Conservation (phyloP, 2,329 filamentous ascomycete species). For the Exserohilum turcica region DNA sequence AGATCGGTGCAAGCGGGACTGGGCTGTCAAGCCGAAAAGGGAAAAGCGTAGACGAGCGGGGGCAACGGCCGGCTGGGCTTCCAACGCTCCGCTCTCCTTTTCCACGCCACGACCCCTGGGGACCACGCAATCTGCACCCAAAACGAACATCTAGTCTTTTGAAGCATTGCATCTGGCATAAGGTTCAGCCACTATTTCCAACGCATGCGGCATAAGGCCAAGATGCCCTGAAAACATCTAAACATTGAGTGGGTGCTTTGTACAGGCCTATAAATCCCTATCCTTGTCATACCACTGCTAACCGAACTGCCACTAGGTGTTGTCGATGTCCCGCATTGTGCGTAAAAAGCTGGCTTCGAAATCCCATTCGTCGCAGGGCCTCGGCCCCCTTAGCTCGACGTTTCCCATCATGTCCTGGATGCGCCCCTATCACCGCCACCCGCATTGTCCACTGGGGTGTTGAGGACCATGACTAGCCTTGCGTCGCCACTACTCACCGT, state of each 20-base stretch:
- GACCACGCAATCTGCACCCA: not conserved
- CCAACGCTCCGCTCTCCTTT: constrained; percentile 11
- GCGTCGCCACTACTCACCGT: constrained; percentile 26
- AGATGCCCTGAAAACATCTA: not conserved
- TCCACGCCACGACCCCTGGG: constrained; percentile 5
- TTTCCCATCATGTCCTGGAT: constrained; percentile 13
- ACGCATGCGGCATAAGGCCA: not conserved
- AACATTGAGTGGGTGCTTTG: not conserved
- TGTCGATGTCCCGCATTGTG: constrained; percentile 6
- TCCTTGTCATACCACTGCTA: constrained; percentile 36
- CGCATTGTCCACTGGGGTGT: constrained; percentile 30
- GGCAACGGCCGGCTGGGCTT: constrained; percentile 9
- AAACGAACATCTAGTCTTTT: not conserved
- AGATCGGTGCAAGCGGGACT: constrained; percentile 11
- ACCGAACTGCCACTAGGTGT: constrained; percentile 17
- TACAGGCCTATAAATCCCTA: constrained; percentile 18
- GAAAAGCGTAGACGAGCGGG: constrained; percentile 15
- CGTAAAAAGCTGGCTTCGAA: constrained; percentile 11
- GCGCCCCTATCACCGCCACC: constrained; percentile 29
- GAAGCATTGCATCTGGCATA: not conserved
- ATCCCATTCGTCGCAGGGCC: constrained; percentile 24
- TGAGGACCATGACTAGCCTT: constrained; percentile 9
- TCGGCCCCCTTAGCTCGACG: constrained; percentile 18
- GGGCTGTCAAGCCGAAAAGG: constrained; percentile 17
- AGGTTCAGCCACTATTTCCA: not conserved